These are phyloP conservation scores for Lyophyllum decastes DNA, from an alignment of 768 basidiomycete genomes.

Conservation along the genomic window DNA sequence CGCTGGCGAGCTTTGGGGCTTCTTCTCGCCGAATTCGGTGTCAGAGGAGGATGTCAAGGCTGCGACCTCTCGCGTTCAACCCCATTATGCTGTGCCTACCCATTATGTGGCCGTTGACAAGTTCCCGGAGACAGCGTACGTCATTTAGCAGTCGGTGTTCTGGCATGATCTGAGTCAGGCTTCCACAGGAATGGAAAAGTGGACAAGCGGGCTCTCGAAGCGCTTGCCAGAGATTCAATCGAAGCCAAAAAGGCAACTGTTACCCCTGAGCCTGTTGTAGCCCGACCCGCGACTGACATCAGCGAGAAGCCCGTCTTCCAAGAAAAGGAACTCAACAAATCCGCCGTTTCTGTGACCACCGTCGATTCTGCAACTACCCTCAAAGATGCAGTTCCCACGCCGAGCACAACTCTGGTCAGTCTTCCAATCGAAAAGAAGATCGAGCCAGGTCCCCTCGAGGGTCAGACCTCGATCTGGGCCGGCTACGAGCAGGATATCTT, in stretches of 20 bases:
- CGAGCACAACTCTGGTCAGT: slow-evolving; percentile 23
- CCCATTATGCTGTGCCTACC: slow-evolving; percentile 60
- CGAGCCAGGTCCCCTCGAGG: slow-evolving; percentile 21
- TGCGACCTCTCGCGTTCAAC: slow-evolving; percentile 48
- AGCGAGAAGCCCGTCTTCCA: neutral
- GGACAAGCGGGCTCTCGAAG: slow-evolving; percentile 46
- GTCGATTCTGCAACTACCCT: neutral
- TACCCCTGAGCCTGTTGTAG: slow-evolving; percentile 52
- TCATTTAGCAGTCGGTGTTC: neutral
- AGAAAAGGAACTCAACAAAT: neutral
- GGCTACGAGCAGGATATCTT: slow-evolving; percentile 53
- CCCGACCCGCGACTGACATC: slow-evolving; percentile 32
- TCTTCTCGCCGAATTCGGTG: slow-evolving; percentile 43
- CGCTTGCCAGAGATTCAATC: slow-evolving; percentile 30
- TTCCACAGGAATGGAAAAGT: slow-evolving; percentile 47
- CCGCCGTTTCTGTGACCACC: neutral
- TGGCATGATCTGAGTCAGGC: slow-evolving; percentile 12
- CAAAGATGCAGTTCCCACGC: neutral
- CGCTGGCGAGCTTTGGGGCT: slow-evolving; percentile 56
- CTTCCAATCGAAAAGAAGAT: slow-evolving; percentile 19
- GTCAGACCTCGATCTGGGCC: slow-evolving; percentile 44
- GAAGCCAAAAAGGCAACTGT: slow-evolving; percentile 39
- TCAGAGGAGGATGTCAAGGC: slow-evolving; percentile 38
- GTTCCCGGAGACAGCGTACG: slow-evolving; percentile 55
- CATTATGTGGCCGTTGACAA: slow-evolving; percentile 41